phyloP scores from a whole-genome alignment of 805 yeast species.

The Cyberlindnera mycetangii region DNA sequence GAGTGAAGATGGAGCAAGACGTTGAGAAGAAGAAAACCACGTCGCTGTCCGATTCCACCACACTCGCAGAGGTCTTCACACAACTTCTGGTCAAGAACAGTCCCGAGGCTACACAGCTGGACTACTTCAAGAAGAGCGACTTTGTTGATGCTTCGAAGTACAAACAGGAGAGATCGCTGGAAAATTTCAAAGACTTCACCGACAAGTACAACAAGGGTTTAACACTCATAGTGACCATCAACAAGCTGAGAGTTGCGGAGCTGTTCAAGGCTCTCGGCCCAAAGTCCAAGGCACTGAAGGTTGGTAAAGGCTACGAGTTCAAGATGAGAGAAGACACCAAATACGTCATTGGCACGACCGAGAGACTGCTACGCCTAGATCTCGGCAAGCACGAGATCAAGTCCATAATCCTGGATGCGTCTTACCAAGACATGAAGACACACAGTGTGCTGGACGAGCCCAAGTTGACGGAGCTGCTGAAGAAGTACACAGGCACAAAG shows the following conservation, averaged over 20 bases:
- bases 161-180: conserved; percentile 49
- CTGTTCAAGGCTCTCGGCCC: conserved; percentile 57
- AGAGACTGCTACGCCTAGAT: conserved; percentile 21
- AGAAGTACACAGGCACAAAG: conserved; percentile 26
- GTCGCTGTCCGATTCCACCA: conserved; percentile 52
- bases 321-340: conserved; percentile 27
- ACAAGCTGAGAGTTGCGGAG: conserved; percentile 88
- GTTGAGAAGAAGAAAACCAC: conserved; percentile 52
- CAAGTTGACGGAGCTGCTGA: conserved; percentile 22
- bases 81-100: conserved; percentile 54
- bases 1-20: conserved; percentile 64
- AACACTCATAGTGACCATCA: conserved; percentile 57
- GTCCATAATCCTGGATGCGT: conserved; percentile 27
- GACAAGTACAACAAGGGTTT: conserved; percentile 44
- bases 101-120: conserved; percentile 70
- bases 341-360: conserved; percentile 28
- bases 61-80: conserved; percentile 67
- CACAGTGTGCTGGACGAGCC: conserved; percentile 28
- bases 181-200: conserved; percentile 54
- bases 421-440: conserved; percentile 28
- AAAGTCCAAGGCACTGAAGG: conserved; percentile 25
- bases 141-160: conserved; percentile 63
- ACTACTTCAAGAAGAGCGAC: conserved; percentile 56
- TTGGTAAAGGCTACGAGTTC: conserved; percentile 29
- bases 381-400: conserved; percentile 22